Evolutionary conservation across 140 eudicot genomes (phyloP).

Genomic region (Anethum foeniculum): DNA sequence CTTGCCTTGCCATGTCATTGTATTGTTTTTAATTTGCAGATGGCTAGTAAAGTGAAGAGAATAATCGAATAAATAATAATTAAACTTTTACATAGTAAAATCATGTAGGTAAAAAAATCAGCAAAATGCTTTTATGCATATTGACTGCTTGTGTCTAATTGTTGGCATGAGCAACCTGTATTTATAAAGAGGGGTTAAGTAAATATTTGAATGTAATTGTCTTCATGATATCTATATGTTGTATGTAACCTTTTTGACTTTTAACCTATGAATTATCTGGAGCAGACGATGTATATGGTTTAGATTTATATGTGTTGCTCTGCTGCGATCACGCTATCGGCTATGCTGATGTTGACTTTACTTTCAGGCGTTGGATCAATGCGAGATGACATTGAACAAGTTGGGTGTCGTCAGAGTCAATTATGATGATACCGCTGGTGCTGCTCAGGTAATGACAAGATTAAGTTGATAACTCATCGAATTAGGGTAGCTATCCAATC

Average conservation of each 20-base stretch:
- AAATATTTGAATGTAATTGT: background rate
- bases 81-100: background rate
- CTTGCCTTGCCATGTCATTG: background rate
- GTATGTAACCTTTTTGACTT: background rate
- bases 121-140: background rate
- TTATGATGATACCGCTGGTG: constrained; percentile 83
- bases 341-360: background rate
- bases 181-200: background rate
- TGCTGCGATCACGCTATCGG: background rate
- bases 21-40: background rate
- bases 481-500: background rate
- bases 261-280: background rate
- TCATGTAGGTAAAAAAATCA: background rate
- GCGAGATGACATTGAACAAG: constrained; percentile 54
- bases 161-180: background rate
- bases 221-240: background rate
- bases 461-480: background rate
- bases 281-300: background rate
- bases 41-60: background rate
- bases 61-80: background rate
- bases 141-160: background rate
- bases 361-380: constrained; percentile 81
- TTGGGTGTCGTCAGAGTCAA: constrained; percentile 58
- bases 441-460: constrained; percentile 55
- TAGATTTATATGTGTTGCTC: background rate